Percentiles rank a stretch among this genome's conserved stretches.
phyloP scores from a whole-genome alignment of 139 green algal species.

The Mesotaenium endlicherianum region DNA sequence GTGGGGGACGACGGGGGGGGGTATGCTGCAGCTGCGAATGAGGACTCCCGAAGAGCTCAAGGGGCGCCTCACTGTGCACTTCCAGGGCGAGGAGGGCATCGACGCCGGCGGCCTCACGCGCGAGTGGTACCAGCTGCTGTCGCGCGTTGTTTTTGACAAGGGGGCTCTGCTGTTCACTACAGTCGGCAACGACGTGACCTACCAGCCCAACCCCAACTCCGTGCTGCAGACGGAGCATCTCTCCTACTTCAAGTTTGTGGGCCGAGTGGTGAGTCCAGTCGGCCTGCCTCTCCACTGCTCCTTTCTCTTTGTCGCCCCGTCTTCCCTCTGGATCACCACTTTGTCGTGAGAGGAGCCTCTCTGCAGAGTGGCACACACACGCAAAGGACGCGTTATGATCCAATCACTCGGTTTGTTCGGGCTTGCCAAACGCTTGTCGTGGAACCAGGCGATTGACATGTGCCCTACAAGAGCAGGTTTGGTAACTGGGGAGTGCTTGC shows the following conservation, averaged over 20 bases:
- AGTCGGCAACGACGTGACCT: constrained; percentile 70
- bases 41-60: constrained; percentile 78
- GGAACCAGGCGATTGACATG: too few relatives aligned
- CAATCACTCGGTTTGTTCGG: too few relatives aligned
- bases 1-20: too few relatives aligned
- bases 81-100: constrained; percentile 90
- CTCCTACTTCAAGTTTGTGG: constrained; percentile 88
- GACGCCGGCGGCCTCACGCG: constrained; percentile 91
- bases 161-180: constrained; percentile 47
- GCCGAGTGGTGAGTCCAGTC: constrained; percentile 49
- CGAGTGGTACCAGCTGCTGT: constrained; percentile 96
- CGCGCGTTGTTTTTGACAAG: constrained; percentile 85
- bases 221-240: constrained; percentile 85
- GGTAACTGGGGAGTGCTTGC: too few relatives aligned
- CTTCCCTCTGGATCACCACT: too few relatives aligned
- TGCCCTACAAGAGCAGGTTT: too few relatives aligned
- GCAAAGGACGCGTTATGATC: too few relatives aligned
- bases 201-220: constrained; percentile 95
- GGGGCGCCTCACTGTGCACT: constrained; percentile 60
- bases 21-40: constrained; percentile 81
- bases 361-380: too few relatives aligned
- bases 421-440: too few relatives aligned
- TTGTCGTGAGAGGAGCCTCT: too few relatives aligned
- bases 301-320: too few relatives aligned
- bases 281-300: too few relatives aligned